A percentile compares a stretch with the other conserved stretches of the same genome.
These are phyloP conservation scores for Moringa oleifera DNA, from an alignment of 345 rosid species.

Conservation along the genomic window DNA sequence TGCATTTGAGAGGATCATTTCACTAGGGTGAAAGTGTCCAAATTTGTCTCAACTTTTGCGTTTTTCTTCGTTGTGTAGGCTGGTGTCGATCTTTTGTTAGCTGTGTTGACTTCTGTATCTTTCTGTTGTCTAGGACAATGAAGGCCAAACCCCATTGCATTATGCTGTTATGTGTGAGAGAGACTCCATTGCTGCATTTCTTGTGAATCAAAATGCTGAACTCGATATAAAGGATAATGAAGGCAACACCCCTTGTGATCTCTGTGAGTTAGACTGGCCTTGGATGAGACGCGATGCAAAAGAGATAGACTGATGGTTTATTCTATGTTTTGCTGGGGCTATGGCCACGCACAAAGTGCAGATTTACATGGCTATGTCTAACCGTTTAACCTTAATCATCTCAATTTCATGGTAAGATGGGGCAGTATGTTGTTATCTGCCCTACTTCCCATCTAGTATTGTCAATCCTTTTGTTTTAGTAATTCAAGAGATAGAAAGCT, in stretches of 20 bases:
- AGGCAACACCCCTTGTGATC: slow-evolving; percentile 56
- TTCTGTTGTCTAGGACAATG: slow-evolving; percentile 60
- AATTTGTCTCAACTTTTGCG: too few species aligned
- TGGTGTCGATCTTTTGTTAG: background rate
- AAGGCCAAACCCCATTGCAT: slow-evolving; percentile 92
- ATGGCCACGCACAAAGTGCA: slow-evolving; percentile 12
- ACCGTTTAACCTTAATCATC: slow-evolving; percentile 8
- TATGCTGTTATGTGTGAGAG: slow-evolving; percentile 91
- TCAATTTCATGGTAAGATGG: background rate
- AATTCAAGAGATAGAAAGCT: too few species aligned
- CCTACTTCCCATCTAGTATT: background rate
- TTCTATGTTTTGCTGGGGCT: background rate
- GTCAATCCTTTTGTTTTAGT: background rate
- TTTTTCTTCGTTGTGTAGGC: too few species aligned
- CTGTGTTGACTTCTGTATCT: background rate
- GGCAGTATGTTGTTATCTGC: slow-evolving; percentile 4
- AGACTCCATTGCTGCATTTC: slow-evolving; percentile 65
- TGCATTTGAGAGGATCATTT: too few species aligned
- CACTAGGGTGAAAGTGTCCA: too few species aligned
- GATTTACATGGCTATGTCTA: slow-evolving; percentile 34
- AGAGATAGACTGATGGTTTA: slow-evolving; percentile 12
- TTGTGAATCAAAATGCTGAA: slow-evolving; percentile 76
- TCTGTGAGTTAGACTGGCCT: slow-evolving; percentile 69
- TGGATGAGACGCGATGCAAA: slow-evolving; percentile 38
- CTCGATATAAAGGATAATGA: slow-evolving; percentile 55